phyloP scores from a whole-genome alignment of 306 rosid genomes.

The Fragaria nilgerrensis region DNA sequence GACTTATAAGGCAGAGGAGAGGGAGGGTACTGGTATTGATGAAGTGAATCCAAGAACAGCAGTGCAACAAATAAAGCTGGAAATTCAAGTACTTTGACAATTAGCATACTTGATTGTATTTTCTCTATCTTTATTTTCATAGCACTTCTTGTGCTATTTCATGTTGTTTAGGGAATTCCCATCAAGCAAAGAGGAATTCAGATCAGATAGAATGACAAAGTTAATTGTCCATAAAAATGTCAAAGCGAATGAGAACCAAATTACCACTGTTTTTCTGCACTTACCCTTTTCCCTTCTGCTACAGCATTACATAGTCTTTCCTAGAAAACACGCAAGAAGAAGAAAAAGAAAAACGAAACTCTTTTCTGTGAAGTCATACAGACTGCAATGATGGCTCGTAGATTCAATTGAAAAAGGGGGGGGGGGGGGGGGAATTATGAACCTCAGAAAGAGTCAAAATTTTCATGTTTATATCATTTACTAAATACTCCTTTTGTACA shows the following conservation, averaged over 20 bases:
- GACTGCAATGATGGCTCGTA: constrained; percentile 6
- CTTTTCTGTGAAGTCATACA: neutral
- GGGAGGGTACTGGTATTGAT: constrained; percentile 32
- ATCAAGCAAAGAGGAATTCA: constrained; percentile 12
- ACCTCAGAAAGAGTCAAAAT: neutral
- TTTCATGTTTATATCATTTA: neutral
- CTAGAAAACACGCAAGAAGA: too few relatives aligned
- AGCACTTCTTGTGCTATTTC: neutral
- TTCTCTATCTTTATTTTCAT: neutral
- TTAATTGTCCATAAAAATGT: neutral
- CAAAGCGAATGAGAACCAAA: neutral
- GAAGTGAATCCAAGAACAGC: constrained; percentile 39
- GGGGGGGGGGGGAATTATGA: neutral
- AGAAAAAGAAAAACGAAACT: too few relatives aligned
- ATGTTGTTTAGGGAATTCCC: constrained; percentile 17
- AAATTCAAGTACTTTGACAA: constrained; percentile 51
- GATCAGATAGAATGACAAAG: constrained; percentile 4
- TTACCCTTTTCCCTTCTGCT: neutral
- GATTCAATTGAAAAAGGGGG: neutral
- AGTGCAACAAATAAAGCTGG: constrained; percentile 53
- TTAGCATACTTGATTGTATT: neutral
- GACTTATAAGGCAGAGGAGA: constrained; percentile 79
- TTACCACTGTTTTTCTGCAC: neutral
- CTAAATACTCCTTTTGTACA: neutral
- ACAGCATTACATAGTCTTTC: neutral